Evolutionary conservation across 2,329 filamentous ascomycete species (phyloP).

Genomic region (Microcyclosporella mali): DNA sequence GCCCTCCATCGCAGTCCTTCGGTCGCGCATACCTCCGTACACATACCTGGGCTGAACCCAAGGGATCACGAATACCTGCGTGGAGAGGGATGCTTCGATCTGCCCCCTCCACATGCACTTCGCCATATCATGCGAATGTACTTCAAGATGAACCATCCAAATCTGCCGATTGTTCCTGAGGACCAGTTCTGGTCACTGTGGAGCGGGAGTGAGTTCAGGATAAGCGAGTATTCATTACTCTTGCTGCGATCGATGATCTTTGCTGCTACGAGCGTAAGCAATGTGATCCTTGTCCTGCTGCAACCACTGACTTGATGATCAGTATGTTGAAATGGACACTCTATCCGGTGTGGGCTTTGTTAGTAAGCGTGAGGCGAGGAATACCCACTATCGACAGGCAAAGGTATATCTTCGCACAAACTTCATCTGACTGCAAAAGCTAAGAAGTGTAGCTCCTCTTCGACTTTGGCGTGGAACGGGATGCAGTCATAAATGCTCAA

Average conservation of each 20-base stretch:
- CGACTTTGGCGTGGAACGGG: slow-evolving; percentile 18
- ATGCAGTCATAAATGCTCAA: slow-evolving; percentile 16
- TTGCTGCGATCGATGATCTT: slow-evolving; percentile 14
- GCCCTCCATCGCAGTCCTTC: slow-evolving; percentile 10
- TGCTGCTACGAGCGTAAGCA: slow-evolving; percentile 13
- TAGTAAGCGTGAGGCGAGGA: slow-evolving; percentile 19
- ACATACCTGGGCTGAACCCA: slow-evolving; percentile 17
- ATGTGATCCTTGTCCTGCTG: neutral
- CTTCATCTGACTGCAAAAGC: neutral
- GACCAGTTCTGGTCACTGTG: slow-evolving; percentile 13
- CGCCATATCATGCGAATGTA: slow-evolving; percentile 12
- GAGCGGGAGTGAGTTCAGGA: slow-evolving; percentile 9
- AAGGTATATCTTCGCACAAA: slow-evolving; percentile 7
- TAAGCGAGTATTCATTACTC: slow-evolving; percentile 10
- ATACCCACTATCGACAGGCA: slow-evolving; percentile 16
- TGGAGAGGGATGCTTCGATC: slow-evolving; percentile 14
- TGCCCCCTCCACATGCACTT: slow-evolving; percentile 9
- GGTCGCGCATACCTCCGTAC: slow-evolving; percentile 6
- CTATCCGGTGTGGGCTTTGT: slow-evolving; percentile 16
- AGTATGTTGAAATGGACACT: slow-evolving; percentile 15
- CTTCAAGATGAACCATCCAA: slow-evolving; percentile 12
- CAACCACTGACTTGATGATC: slow-evolving; percentile 2
- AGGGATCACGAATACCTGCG: slow-evolving; percentile 15
- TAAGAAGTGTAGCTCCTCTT: slow-evolving; percentile 14
- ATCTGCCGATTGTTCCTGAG: slow-evolving; percentile 11